These are phyloP conservation scores for Asparagopsis taxiformis DNA, from an alignment of 31 red algal genomes.

Conservation along the genomic window DNA sequence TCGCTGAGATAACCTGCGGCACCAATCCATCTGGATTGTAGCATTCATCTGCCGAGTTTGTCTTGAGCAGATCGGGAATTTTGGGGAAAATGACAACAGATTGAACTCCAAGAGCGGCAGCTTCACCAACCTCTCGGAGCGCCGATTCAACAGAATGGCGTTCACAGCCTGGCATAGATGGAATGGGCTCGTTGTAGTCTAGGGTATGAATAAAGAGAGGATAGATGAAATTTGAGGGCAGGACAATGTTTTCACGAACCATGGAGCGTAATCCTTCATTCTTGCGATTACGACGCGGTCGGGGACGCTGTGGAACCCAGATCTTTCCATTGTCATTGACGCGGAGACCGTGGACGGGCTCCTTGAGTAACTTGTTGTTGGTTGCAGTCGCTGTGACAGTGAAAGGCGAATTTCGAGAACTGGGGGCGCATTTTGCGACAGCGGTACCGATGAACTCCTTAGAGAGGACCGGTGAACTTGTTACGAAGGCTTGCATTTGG, in stretches of 20 bases:
- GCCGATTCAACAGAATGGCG: constrained; percentile 54
- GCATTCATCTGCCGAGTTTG: constrained; percentile 92
- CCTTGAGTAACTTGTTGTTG: constrained; percentile 3
- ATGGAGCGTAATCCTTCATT: constrained; percentile 64
- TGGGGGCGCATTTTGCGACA: neutral
- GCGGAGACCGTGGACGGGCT: constrained; percentile 28
- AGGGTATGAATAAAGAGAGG: constrained; percentile 82
- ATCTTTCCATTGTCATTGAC: constrained; percentile 37
- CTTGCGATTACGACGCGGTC: constrained; percentile 83
- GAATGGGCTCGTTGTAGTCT: constrained; percentile 75
- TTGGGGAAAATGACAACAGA: constrained; percentile 96
- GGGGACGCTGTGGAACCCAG: constrained; percentile 59
- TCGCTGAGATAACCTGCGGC: constrained; percentile 47
- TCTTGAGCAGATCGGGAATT: constrained; percentile 86
- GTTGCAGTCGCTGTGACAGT: constrained; percentile 10
- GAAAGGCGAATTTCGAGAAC: neutral
- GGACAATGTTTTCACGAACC: constrained; percentile 65
- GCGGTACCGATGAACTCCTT: neutral
- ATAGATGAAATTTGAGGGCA: constrained; percentile 77
- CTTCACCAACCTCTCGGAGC: constrained; percentile 74
- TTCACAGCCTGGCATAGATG: constrained; percentile 88
- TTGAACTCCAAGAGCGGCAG: constrained; percentile 61
- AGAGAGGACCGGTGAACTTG: neutral
- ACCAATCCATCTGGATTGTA: constrained; percentile 90
- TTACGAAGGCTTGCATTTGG: constrained; percentile 14